Evolutionary conservation across 1,284 basidiomycete genomes (phyloP), one percentile per base, ranked within the genome.

Genomic region (Neonothopanus nambi): DNA sequence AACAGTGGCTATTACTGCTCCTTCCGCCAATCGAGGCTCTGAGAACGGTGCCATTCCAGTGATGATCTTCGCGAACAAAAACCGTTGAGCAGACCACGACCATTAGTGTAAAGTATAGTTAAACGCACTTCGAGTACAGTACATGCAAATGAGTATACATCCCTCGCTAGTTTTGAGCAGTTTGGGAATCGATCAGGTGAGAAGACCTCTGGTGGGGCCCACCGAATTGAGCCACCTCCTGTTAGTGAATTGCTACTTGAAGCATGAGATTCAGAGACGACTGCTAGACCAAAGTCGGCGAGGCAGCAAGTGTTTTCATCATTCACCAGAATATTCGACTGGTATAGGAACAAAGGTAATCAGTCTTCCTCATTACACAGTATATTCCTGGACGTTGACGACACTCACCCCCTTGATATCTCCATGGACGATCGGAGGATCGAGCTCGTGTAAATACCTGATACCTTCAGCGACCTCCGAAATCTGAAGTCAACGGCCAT

Each of bases 331-430:
- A 56, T 52, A 37, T 56, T 56, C 17, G 42, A 45, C 55, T 56
- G 24, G 11, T 5, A 28, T 48, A 13, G n/a, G 12, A 41, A 26
- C 20, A 5, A 39, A 11, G 3, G 15, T 18, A n/a, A n/a, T 13
- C 2, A 28, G 18, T 11, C 18, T n/a, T n/a, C n/a, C n/a, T n/a
- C n/a, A 18, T 13, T 26, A 24, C 4, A 7, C 23, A 20, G 3
- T 17, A 33, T 24, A 18, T n/a, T n/a, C n/a, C n/a, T n/a, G 38
- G 5, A 17, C 39, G 3, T 23, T 39, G 18, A 20, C 7, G 18
- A 35, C n/a, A 54, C 58, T 26, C 37, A 61, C 60, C 8, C 56
- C 60, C 40, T 57, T 57, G 9, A 62, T 44, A 40, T 63, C 61
- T 9, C 56, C 57, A 45, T 63, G 61, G 9, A 60, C 49, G 5